These are phyloP conservation scores for Bruguiera hainesii DNA, from an alignment of 441 rosid species.

Conservation along the genomic window DNA sequence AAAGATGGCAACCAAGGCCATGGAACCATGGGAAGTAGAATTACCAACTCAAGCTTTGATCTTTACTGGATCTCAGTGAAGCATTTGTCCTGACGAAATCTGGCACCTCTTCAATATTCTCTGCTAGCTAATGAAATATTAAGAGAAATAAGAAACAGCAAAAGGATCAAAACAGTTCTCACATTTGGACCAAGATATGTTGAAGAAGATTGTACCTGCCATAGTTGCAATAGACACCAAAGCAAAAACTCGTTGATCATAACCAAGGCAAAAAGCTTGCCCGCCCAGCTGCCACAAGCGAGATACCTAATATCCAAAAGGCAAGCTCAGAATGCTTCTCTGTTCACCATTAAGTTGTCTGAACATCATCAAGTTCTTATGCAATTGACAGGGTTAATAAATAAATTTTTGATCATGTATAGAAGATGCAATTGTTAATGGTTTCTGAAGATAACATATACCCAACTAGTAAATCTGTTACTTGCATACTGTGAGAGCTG, in stretches of 20 bases:
- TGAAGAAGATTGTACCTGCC: slow-evolving; percentile 46
- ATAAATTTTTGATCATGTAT: too few relatives aligned
- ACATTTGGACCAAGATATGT: not conserved
- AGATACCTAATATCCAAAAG: slow-evolving; percentile 51
- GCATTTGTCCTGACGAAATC: slow-evolving; percentile 33
- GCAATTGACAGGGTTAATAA: too few relatives aligned
- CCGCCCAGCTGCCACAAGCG: slow-evolving; percentile 94
- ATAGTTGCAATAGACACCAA: slow-evolving; percentile 57
- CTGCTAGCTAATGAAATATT: slow-evolving; percentile 52
- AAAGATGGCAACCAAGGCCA: not conserved
- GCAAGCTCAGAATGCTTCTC: not conserved
- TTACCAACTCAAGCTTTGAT: slow-evolving; percentile 12
- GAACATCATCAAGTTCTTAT: too few relatives aligned
- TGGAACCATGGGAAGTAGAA: not conserved
- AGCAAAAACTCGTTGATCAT: slow-evolving; percentile 87
- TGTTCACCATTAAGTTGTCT: too few relatives aligned
- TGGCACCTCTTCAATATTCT: slow-evolving; percentile 72
- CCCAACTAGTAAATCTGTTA: not conserved
- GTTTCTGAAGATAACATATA: not conserved
- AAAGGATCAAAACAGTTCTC: not conserved
- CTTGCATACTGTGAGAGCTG: slow-evolving; percentile 60
- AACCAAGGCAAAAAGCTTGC: slow-evolving; percentile 86
- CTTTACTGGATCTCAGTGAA: slow-evolving; percentile 5
- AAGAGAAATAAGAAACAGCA: not conserved
- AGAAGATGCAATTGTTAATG: too few relatives aligned